Evolutionary conservation across 192 early-diverging fungal genomes (phyloP), one percentile per base, ranked within the genome.

Genomic region (Backusella liffmaniae): DNA sequence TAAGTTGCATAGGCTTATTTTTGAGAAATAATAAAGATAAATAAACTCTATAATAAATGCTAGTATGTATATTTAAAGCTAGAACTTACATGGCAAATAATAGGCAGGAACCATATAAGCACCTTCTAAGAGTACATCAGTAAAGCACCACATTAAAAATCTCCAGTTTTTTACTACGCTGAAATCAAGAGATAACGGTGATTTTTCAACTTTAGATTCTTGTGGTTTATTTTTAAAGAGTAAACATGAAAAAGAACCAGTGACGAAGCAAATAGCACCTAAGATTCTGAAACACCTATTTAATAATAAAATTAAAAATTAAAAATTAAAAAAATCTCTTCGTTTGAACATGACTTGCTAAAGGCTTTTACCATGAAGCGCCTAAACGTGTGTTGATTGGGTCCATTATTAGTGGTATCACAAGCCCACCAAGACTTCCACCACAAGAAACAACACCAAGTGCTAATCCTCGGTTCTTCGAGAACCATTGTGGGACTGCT

Each of bases 381-480:
- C 90, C 92, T n/a, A 91, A 39, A 12, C 42, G 72, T 46, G 83
- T 80, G 26, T 94, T 84, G 15, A 94, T 82, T 56, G 78, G 41
- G 23, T 84, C 87, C 68, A 85, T 84, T 29, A 93, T 76, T 18
- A 88, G 84, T 3, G 89, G 83, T 73, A 92, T 83, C 9, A 86
- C 86, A 13, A 94, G 80, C 1, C 92, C 93, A 44, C 95, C 95
- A 16, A 94, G 46, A 37, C 93, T 91, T 9, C 85, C 80, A 1
- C 94, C 94, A 21, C 92, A 84, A 6, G 91, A 86, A 3, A 90
- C 88, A 36, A 95, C 77, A 4, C 94, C 95, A 9, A 91, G 81
- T 0, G 94, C 93, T 26, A 95, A 68, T 2, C 88, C 89, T 6
- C 91, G 85, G 44, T 82, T 70, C 74, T 85, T 88, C 59, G 72